phyloP scores from a whole-genome alignment of 1,139 yeast species.

The Pichia inconspicua region DNA sequence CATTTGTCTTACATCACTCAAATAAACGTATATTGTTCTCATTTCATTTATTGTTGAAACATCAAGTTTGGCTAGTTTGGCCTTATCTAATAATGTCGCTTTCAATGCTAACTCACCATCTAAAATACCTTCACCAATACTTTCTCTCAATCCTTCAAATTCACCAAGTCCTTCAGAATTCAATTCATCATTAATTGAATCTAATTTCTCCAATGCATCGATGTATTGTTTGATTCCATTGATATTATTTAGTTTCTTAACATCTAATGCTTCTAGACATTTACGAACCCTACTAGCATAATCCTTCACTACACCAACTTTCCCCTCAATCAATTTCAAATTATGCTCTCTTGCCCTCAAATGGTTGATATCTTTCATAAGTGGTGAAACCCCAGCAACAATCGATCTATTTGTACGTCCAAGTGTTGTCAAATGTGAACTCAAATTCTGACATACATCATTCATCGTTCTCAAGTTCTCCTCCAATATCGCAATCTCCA shows the following conservation, averaged over 20 bases:
- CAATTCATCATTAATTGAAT: conserved; percentile 32
- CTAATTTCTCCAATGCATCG: conserved; percentile 32
- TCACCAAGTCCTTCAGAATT: conserved; percentile 31
- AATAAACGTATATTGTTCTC: conserved; percentile 33
- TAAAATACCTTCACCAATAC: conserved; percentile 39
- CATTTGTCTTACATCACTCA: conserved; percentile 21
- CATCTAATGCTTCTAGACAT: conserved; percentile 1
- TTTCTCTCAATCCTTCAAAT: conserved; percentile 43
- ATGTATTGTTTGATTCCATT: conserved; percentile 30
- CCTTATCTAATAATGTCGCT: conserved; percentile 30
- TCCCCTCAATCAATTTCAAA: conserved; percentile 51
- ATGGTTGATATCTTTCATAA: conserved; percentile 54
- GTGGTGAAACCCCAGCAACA: conserved; percentile 60
- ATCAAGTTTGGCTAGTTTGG: conserved; percentile 16
- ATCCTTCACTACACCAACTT: conserved; percentile 57
- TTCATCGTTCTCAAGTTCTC: conserved; percentile 60
- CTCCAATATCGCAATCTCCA: conserved; percentile 75
- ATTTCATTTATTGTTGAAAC: conserved; percentile 35
- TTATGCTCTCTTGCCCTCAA: conserved; percentile 50
- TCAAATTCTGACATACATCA: conserved; percentile 48
- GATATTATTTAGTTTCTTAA: conserved; percentile 32
- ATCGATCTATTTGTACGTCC: conserved; percentile 56
- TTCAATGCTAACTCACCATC: conserved; percentile 38
- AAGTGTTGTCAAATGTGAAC: conserved; percentile 47
- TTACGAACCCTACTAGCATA: conserved; percentile 39